Conservation (phyloP, 768 basidiomycete genomes). For the Nevesoporus exiguus region DNA sequence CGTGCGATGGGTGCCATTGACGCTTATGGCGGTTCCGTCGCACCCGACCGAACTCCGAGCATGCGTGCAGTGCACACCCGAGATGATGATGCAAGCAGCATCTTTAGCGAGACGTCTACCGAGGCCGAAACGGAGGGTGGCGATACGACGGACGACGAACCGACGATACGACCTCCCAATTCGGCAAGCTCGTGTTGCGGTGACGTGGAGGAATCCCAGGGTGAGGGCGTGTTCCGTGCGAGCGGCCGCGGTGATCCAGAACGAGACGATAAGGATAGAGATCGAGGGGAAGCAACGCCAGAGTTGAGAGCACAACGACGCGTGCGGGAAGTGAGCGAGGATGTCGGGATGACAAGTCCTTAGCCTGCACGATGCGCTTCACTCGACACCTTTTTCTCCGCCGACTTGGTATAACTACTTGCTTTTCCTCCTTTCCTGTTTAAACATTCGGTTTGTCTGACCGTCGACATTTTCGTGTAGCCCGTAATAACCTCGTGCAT, state of each 20-base stretch:
- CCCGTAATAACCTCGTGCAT: slow-evolving; percentile 26
- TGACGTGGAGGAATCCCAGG: slow-evolving; percentile 35
- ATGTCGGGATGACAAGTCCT: slow-evolving; percentile 31
- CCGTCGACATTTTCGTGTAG: slow-evolving; percentile 15
- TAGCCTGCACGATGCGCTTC: slow-evolving; percentile 8
- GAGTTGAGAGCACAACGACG: slow-evolving; percentile 30
- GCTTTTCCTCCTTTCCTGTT: neutral
- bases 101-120: slow-evolving; percentile 39
- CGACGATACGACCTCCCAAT: slow-evolving; percentile 63
- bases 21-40: slow-evolving; percentile 44
- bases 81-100: slow-evolving; percentile 33
- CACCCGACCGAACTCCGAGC: slow-evolving; percentile 29
- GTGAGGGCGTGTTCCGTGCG: slow-evolving; percentile 29
- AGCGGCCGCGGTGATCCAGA: slow-evolving; percentile 11
- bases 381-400: neutral
- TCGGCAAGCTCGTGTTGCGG: slow-evolving; percentile 39
- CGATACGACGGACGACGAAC: slow-evolving; percentile 72
- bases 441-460: slow-evolving; percentile 13
- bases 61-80: slow-evolving; percentile 25
- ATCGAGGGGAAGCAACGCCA: slow-evolving; percentile 32
- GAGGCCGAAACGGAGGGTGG: slow-evolving; percentile 54
- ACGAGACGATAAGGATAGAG: slow-evolving; percentile 24
- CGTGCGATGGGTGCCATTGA: slow-evolving; percentile 56
- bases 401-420: neutral
- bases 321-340: slow-evolving; percentile 30